These are phyloP conservation scores for Daldinia bambusicola DNA, from an alignment of 495 filamentous ascomycete genomes.

Conservation along the genomic window DNA sequence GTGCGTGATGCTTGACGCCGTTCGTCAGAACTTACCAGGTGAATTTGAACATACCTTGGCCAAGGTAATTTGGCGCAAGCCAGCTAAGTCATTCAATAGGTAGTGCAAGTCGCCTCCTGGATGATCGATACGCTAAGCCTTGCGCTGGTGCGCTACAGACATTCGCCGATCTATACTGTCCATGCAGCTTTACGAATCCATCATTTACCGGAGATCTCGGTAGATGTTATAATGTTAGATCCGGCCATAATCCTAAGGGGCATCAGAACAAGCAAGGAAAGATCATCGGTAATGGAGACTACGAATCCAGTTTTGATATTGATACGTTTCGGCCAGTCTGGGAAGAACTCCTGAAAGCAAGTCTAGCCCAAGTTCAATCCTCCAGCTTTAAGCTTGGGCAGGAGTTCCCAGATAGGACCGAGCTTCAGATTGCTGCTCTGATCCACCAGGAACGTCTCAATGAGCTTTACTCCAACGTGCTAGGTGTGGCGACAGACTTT, in stretches of 20 bases:
- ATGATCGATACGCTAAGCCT: slow-evolving; percentile 46
- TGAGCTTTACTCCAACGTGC: slow-evolving; percentile 43
- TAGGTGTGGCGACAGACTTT: slow-evolving; percentile 41
- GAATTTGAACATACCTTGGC: not conserved
- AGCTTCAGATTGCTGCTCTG: slow-evolving; percentile 41
- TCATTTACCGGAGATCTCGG: slow-evolving; percentile 43
- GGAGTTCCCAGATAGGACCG: slow-evolving; percentile 43
- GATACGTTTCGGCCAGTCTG: slow-evolving; percentile 49
- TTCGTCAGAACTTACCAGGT: slow-evolving; percentile 57
- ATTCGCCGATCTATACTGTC: slow-evolving; percentile 61
- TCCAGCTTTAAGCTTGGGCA: slow-evolving; percentile 42
- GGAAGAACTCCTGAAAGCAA: slow-evolving; percentile 44
- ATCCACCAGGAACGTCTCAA: slow-evolving; percentile 48
- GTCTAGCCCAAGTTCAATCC: slow-evolving; percentile 41
- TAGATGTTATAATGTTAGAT: slow-evolving; percentile 57
- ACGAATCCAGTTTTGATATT: slow-evolving; percentile 57
- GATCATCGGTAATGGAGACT: slow-evolving; percentile 58
- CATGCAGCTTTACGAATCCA: slow-evolving; percentile 55
- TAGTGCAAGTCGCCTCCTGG: slow-evolving; percentile 44
- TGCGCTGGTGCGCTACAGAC: slow-evolving; percentile 59
- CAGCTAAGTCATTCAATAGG: slow-evolving; percentile 45
- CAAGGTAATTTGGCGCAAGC: not conserved
- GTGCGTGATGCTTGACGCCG: slow-evolving; percentile 64
- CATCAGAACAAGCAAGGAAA: slow-evolving; percentile 61
- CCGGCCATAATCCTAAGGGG: slow-evolving; percentile 59